These are phyloP conservation scores for Geotrichum bryndzae DNA, from an alignment of 1,139 yeast genomes.

Conservation along the genomic window DNA sequence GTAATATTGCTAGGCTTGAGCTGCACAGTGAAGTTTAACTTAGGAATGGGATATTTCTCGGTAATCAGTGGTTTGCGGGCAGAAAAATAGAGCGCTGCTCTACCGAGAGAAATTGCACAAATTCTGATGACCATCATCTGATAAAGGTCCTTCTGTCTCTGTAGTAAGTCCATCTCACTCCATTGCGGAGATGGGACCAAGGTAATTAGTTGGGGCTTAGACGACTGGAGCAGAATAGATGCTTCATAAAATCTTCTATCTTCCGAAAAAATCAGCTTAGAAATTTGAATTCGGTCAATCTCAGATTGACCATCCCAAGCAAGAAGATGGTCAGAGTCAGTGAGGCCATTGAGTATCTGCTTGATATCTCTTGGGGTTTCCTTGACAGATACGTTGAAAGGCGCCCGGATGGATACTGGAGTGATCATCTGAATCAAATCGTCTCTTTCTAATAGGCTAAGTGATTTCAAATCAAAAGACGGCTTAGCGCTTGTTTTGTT, in stretches of 20 bases:
- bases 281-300: conserved; percentile 58
- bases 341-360: conserved; percentile 43
- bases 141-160: conserved; percentile 59
- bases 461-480: conserved; percentile 53
- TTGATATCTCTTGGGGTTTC: conserved; percentile 41
- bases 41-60: conserved; percentile 76
- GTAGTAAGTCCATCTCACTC: conserved; percentile 54
- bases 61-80: conserved; percentile 75
- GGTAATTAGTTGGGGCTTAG: conserved; percentile 49
- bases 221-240: conserved; percentile 62
- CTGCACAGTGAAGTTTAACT: conserved; percentile 60
- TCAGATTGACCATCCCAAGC: conserved; percentile 68
- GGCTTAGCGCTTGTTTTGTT: conserved; percentile 43
- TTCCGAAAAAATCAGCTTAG: conserved; percentile 63
- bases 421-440: conserved; percentile 42
- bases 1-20: conserved; percentile 65
- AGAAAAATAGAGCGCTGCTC: conserved; percentile 66
- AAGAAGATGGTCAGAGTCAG: conserved; percentile 46
- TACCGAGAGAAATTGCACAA: conserved; percentile 68
- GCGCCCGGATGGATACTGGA: conserved; percentile 20
- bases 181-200: conserved; percentile 38
- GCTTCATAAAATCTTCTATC: conserved; percentile 81
- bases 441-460: conserved; percentile 59
- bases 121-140: conserved; percentile 64
- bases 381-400: conserved; percentile 6